Evolutionary conservation across 1,284 basidiomycete species (phyloP).

Genomic region (Austropuccinia psidii): DNA sequence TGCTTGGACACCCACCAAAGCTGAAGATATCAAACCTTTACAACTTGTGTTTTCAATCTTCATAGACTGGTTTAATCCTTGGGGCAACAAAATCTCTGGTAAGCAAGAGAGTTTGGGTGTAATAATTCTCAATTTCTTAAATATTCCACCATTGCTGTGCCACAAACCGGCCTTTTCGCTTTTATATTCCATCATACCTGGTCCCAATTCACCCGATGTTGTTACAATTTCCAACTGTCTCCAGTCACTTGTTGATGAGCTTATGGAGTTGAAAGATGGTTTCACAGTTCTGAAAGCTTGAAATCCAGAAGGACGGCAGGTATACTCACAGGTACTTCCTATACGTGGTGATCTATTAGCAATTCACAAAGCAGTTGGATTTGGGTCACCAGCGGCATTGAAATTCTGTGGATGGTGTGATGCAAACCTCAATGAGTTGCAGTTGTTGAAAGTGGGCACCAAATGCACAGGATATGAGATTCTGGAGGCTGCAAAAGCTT

Average conservation of each 20-base stretch:
- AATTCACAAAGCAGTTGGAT: constrained; percentile 12
- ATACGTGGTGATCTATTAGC: not conserved
- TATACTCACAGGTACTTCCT: not conserved
- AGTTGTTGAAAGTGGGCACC: too few species aligned
- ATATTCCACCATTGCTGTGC: not conserved
- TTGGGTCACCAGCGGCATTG: not conserved
- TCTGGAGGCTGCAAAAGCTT: not conserved
- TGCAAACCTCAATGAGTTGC: not conserved
- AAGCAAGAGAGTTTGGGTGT: not conserved
- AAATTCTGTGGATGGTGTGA: not conserved
- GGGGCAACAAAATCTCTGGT: constrained; percentile 19
- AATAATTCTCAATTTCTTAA: constrained; percentile 2
- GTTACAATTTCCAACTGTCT: not conserved
- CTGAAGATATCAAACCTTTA: too few species aligned
- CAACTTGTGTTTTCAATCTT: constrained; percentile 5
- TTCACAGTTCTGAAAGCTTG: not conserved
- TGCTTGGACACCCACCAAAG: too few species aligned
- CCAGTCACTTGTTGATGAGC: not conserved
- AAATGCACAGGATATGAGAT: too few species aligned
- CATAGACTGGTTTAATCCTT: constrained; percentile 26
- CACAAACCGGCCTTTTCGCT: not conserved
- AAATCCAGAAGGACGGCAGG: constrained; percentile 1
- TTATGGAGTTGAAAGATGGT: not conserved
- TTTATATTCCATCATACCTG: not conserved
- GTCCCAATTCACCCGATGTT: not conserved